A percentile compares a stretch with the other conserved stretches of the same genome.
Evolutionary conservation across 345 rosid genomes (phyloP).

Genomic region (Eucalyptus urophylla): DNA sequence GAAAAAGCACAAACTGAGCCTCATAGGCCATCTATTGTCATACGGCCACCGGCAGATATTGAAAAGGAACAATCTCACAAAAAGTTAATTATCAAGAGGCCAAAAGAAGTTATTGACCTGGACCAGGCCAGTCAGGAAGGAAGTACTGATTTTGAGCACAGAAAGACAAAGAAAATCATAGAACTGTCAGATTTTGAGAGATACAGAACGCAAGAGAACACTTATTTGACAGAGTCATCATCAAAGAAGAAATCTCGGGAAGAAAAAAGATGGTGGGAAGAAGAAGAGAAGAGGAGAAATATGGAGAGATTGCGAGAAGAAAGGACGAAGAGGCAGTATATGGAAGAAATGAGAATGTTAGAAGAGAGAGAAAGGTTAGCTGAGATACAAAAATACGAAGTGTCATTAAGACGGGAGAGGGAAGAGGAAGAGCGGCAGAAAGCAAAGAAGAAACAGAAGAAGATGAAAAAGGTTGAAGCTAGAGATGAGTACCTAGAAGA

Average conservation of each 20-base stretch:
- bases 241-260: constrained; percentile 44
- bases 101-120: constrained; percentile 61
- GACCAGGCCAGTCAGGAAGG: constrained; percentile 70
- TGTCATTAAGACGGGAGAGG: constrained; percentile 58
- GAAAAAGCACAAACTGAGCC: constrained; percentile 52
- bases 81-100: constrained; percentile 65
- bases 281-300: constrained; percentile 58
- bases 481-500: constrained; percentile 57
- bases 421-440: constrained; percentile 77
- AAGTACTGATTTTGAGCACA: constrained; percentile 43
- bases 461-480: constrained; percentile 46
- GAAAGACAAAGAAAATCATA: constrained; percentile 73
- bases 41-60: constrained; percentile 63
- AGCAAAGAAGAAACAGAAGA: constrained; percentile 77
- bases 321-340: constrained; percentile 21
- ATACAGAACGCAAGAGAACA: constrained; percentile 25
- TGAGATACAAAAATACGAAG: constrained; percentile 65
- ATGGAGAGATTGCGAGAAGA: constrained; percentile 38
- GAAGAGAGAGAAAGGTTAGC: constrained; percentile 59
- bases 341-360: constrained; percentile 28
- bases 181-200: constrained; percentile 65
- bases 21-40: constrained; percentile 65
- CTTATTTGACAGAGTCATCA: constrained; percentile 24
- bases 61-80: constrained; percentile 63
- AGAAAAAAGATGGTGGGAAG: constrained; percentile 73